Evolutionary conservation across 2,329 filamentous ascomycete species (phyloP).

Genomic region (Grosmannia penicillata): DNA sequence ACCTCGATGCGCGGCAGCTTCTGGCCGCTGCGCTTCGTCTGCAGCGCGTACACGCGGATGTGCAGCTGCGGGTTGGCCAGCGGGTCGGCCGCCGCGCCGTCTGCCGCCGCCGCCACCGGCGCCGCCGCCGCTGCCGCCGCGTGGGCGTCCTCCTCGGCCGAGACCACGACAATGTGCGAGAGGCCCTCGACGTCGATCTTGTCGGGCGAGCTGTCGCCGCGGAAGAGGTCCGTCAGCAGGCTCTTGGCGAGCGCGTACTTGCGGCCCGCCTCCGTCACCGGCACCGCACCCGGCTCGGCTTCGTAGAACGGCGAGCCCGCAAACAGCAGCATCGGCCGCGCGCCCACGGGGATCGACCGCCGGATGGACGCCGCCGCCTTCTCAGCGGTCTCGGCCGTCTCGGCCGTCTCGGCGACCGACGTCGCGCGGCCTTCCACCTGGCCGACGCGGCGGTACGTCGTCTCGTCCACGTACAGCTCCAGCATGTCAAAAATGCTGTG

Average conservation of each 20-base stretch:
- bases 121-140: constrained; percentile 11
- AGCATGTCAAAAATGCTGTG: constrained; percentile 90
- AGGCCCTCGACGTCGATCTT: constrained; percentile 91
- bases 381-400: not conserved
- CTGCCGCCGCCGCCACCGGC: constrained; percentile 13
- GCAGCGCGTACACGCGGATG: constrained; percentile 72
- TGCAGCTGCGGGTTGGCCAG: constrained; percentile 41
- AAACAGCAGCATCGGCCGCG: constrained; percentile 87
- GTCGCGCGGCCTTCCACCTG: constrained; percentile 64
- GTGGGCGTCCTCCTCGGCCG: constrained; percentile 44
- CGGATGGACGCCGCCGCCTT: constrained; percentile 4
- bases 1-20: constrained; percentile 60
- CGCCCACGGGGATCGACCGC: constrained; percentile 55
- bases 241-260: constrained; percentile 71
- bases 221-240: constrained; percentile 82
- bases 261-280: constrained; percentile 8
- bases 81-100: constrained; percentile 15
- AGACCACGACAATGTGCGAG: constrained; percentile 76
- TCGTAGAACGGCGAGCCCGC: constrained; percentile 45
- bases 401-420: not conserved
- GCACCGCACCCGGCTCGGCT: constrained; percentile 41
- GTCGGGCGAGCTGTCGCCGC: constrained; percentile 55
- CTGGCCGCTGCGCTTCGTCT: constrained; percentile 74
- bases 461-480: constrained; percentile 69
- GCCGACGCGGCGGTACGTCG: constrained; percentile 51